phyloP scores from a whole-genome alignment of 2,329 filamentous ascomycete genomes.

The Fusarium fracticaudum region DNA sequence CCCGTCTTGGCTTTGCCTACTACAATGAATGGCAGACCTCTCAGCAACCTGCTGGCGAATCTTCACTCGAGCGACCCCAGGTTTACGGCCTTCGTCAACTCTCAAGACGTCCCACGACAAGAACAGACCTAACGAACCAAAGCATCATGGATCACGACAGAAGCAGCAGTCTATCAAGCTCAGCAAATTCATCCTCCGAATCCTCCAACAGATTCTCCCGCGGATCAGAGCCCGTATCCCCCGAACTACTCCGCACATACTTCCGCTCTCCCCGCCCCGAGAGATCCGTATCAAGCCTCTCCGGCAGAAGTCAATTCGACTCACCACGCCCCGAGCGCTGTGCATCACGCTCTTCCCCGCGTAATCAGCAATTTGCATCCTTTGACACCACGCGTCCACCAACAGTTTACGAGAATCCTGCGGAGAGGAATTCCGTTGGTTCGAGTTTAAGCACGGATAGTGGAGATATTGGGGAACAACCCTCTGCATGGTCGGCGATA shows the following conservation, averaged over 20 bases:
- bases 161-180: neutral
- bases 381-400: neutral
- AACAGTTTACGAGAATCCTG: neutral
- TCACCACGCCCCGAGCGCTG: neutral
- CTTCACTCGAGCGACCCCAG: conserved; percentile 21
- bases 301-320: conserved; percentile 7
- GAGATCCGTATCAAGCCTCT: conserved; percentile 2
- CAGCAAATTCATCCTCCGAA: neutral
- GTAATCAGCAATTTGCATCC: neutral
- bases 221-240: neutral
- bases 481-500: conserved; percentile 14
- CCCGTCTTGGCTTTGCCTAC: neutral
- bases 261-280: conserved; percentile 34
- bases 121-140: conserved; percentile 24
- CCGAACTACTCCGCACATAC: conserved; percentile 29
- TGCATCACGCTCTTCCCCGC: neutral
- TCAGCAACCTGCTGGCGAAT: neutral
- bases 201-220: conserved; percentile 8
- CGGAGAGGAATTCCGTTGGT: neutral
- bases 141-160: neutral
- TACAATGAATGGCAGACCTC: neutral
- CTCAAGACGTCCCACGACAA: conserved; percentile 35
- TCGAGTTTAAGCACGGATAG: conserved; percentile 2
- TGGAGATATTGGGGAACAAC: neutral
- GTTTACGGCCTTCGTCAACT: conserved; percentile 44